phyloP scores from a whole-genome alignment of 2,329 filamentous ascomycete genomes.

The Penicillium italicum region DNA sequence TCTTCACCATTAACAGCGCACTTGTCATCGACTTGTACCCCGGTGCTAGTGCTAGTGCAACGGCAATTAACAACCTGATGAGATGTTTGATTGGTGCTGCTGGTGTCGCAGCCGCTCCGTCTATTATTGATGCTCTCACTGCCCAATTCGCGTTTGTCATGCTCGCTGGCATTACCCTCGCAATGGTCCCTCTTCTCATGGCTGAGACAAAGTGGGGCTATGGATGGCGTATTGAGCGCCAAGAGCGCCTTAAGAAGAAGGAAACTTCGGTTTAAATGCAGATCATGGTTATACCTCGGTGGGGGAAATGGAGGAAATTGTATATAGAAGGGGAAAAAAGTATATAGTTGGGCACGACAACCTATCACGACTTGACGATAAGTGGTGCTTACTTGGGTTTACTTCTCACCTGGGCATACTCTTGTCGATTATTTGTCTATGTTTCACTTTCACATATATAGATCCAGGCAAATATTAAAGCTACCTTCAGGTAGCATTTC shows the following conservation, averaged over 20 bases:
- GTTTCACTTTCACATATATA: background rate
- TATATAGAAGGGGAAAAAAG: background rate
- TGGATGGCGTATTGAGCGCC: conserved; percentile 27
- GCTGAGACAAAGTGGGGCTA: conserved; percentile 28
- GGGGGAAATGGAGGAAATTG: background rate
- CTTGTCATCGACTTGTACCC: conserved; percentile 40
- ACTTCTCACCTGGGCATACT: conserved; percentile 1
- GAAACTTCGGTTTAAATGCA: background rate
- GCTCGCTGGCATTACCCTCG: conserved; percentile 28
- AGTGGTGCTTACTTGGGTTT: background rate
- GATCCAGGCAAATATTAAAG: background rate
- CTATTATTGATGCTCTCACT: conserved; percentile 32
- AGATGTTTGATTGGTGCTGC: conserved; percentile 38
- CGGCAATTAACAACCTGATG: conserved; percentile 38
- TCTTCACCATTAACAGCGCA: conserved; percentile 36
- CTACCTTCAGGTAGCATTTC: background rate
- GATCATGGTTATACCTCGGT: background rate
- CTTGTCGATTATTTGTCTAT: background rate
- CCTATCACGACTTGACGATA: conserved; percentile 8
- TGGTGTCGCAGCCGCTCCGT: conserved; percentile 31
- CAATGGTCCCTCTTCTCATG: conserved; percentile 24
- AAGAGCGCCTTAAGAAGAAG: conserved; percentile 15
- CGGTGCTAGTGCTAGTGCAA: conserved; percentile 34
- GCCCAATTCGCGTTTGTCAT: conserved; percentile 29
- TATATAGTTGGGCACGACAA: background rate